Evolutionary conservation across 2,329 filamentous ascomycete genomes (phyloP).

Genomic region (Neobulgaria alba): DNA sequence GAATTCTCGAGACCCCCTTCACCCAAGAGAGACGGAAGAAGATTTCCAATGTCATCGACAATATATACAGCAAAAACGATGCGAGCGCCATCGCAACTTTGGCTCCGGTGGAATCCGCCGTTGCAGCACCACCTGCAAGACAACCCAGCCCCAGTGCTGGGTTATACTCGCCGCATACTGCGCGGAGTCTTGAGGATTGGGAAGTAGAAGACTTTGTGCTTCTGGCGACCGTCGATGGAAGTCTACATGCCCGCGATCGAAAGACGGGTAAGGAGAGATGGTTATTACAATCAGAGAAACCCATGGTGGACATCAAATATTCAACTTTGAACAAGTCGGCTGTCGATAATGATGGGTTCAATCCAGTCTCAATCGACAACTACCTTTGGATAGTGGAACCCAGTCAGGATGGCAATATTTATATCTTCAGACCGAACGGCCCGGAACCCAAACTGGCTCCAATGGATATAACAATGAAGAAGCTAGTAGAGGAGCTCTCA

Average conservation of each 20-base stretch:
- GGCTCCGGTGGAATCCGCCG: constrained; percentile 93
- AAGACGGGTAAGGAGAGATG: constrained; percentile 77
- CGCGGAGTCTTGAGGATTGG: constrained; percentile 98
- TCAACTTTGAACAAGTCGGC: constrained; percentile 60
- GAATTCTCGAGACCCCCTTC: constrained; percentile 26
- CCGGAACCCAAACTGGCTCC: constrained; percentile 50
- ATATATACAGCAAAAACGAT: constrained; percentile 44
- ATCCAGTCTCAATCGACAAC: constrained; percentile 60
- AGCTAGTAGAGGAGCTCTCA: constrained; percentile 73
- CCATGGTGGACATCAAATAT: constrained; percentile 86
- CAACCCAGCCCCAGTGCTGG: constrained; percentile 50
- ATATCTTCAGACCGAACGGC: constrained; percentile 69
- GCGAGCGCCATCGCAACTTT: constrained; percentile 96
- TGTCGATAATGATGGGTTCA: constrained; percentile 48
- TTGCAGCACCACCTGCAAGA: constrained; percentile 83
- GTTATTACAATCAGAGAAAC: constrained; percentile 74
- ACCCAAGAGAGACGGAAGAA: constrained; percentile 24
- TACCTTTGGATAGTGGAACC: constrained; percentile 96
- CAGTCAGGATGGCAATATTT: constrained; percentile 76
- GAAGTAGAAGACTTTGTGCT: constrained; percentile 99
- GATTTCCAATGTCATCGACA: constrained; percentile 13
- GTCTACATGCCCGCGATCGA: constrained; percentile 83
- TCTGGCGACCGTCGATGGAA: constrained; percentile 98
- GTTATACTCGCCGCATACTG: constrained; percentile 74
- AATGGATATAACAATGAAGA: constrained; percentile 70